These are phyloP conservation scores for Neofusicoccum parvum DNA, from an alignment of 2,329 filamentous ascomycete species.

Conservation along the genomic window DNA sequence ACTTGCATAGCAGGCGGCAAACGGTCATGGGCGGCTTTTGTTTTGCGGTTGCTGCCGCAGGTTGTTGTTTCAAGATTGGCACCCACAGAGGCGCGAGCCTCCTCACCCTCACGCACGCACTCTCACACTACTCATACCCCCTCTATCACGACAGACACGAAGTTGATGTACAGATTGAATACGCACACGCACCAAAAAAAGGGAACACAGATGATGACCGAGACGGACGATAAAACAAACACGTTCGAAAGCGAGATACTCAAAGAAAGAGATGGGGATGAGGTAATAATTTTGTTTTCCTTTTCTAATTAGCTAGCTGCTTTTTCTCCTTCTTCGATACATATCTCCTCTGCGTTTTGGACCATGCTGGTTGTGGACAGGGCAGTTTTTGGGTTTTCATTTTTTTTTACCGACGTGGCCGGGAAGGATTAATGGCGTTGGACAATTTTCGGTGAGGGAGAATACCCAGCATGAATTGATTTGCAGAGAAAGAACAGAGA, in stretches of 20 bases:
- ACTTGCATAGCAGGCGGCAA: conserved; percentile 1
- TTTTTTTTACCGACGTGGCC: not conserved
- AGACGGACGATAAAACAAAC: not conserved
- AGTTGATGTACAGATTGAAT: conserved; percentile 13
- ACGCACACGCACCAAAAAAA: not conserved
- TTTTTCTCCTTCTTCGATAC: not conserved
- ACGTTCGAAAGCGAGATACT: not conserved
- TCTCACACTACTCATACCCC: not conserved
- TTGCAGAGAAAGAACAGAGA: too few species aligned
- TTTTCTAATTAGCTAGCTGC: not conserved
- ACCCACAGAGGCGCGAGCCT: conserved; percentile 6
- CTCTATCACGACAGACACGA: conserved; percentile 12
- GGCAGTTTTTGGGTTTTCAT: not conserved
- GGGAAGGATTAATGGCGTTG: not conserved
- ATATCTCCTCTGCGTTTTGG: conserved; percentile 3
- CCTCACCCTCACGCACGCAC: not conserved
- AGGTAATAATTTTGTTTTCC: not conserved
- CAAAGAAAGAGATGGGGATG: not conserved
- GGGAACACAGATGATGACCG: not conserved
- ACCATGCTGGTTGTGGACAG: conserved; percentile 15
- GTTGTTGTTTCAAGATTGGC: conserved; percentile 9
- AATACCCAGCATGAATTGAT: not conserved
- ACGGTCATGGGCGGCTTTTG: conserved; percentile 3
- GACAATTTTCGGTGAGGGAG: not conserved
- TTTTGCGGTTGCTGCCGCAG: not conserved